Evolutionary conservation across 192 early-diverging fungal species (phyloP), one percentile per base, ranked within the genome.

Genomic region (Spizellomyces punctatus): DNA sequence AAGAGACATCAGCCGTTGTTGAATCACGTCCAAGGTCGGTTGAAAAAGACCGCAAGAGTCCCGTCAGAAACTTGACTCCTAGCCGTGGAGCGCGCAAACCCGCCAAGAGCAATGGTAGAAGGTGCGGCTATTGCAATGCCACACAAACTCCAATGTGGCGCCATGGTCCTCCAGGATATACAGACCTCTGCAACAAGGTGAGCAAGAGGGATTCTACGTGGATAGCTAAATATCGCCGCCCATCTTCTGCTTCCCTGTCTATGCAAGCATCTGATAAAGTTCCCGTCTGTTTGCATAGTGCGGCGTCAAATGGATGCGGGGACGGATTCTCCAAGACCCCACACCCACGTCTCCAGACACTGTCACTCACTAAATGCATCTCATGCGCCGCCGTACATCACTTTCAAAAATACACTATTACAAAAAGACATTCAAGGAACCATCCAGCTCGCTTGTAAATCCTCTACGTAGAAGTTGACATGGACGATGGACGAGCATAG

Each of bases 71-170:
- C 17, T 12, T 27, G 21, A 10, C 12, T 22, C 10, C 61, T 3
- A 22, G 19, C 1, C 61, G n/a, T 9, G 42, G 59, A 14, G 21
- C 44, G 14, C 63, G 14, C 36, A 66, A 66, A n/a, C 41, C 19
- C 64, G 21, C 64, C 36, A 22, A 10, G 62, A 22, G 14, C 45
- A 16, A 22, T 60, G 67, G n/a, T 12, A 42, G 72, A 44, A 3
- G 21, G 10, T 77, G 78, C 48, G 59, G 55, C 17, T 77, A 74
- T 64, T 80, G 75, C 48, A 52, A 44, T 55, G 71, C 74, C 12
- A 79, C 73, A 2, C 42, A 16, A 6, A 80, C 78, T 19, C 78
- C 78, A 41, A 80, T 80, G 78, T 80, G 78, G 78, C 58, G 78
- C 44, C 78, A 77, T 50, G 78, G 78, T 5, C 78, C 78, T 6